phyloP scores from a whole-genome alignment of 2,329 filamentous ascomycete species.

The Fusarium bactridioides region DNA sequence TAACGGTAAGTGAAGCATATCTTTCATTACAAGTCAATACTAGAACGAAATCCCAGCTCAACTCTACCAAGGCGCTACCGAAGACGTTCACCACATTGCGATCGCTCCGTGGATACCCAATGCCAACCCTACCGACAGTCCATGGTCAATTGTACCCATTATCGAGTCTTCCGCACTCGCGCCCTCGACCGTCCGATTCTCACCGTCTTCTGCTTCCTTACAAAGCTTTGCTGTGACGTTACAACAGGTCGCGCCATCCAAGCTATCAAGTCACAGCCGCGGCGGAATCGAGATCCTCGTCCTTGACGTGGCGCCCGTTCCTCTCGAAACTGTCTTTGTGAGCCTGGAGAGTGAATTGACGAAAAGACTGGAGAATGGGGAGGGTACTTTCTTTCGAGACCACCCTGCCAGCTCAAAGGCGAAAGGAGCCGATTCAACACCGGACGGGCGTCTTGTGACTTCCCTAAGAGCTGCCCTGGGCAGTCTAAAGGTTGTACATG shows the following conservation, averaged over 20 bases:
- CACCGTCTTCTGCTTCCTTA: conserved; percentile 74
- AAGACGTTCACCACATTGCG: conserved; percentile 68
- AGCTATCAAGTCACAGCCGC: conserved; percentile 74
- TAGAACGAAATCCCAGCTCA: conserved; percentile 6
- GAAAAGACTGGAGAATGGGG: conserved; percentile 80
- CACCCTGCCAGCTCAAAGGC: conserved; percentile 56
- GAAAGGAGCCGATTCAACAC: conserved; percentile 48
- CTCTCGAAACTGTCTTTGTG: conserved; percentile 86
- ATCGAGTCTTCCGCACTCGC: conserved; percentile 69
- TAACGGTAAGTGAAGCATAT: conserved; percentile 54
- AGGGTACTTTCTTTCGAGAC: conserved; percentile 80
- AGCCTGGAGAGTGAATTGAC: conserved; percentile 83
- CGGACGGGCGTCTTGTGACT: conserved; percentile 67
- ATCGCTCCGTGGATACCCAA: conserved; percentile 77
- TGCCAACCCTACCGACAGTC: conserved; percentile 64
- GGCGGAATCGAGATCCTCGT: conserved; percentile 84
- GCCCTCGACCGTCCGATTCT: conserved; percentile 81
- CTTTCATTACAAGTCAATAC: background rate
- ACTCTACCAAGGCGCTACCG: conserved; percentile 31
- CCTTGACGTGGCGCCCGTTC: conserved; percentile 80
- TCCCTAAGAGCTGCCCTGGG: conserved; percentile 79
- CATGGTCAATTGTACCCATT: conserved; percentile 88
- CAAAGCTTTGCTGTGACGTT: conserved; percentile 81
- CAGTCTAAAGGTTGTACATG: conserved; percentile 78
- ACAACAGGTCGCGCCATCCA: conserved; percentile 77